These are phyloP conservation scores for Cyberlindnera petersonii DNA, from an alignment of 805 yeast species.

Conservation along the genomic window DNA sequence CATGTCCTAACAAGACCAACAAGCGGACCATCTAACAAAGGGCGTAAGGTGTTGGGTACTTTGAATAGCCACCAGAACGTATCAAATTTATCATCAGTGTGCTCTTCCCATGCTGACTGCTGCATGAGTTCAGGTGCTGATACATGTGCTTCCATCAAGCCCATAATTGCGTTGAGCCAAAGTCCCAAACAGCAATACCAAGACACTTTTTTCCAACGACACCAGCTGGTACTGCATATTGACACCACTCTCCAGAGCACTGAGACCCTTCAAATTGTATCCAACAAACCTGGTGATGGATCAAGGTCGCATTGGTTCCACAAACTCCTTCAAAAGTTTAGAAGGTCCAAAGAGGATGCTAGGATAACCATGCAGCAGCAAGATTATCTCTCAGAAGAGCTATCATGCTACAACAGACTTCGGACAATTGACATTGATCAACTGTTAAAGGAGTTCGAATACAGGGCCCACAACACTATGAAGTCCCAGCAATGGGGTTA, in stretches of 20 bases:
- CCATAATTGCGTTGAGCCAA: not conserved
- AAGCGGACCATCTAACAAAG: not conserved
- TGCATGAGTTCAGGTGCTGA: not conserved
- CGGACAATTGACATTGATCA: conserved; percentile 8
- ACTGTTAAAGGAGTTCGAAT: conserved; percentile 1
- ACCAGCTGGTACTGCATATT: conserved; percentile 2
- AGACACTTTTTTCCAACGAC: conserved; percentile 1
- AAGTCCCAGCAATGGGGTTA: conserved; percentile 1
- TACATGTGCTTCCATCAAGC: conserved; percentile 3
- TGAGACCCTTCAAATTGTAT: not conserved
- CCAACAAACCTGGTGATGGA: too few species aligned
- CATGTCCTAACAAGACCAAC: conserved; percentile 1
- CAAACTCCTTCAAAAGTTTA: conserved; percentile 6
- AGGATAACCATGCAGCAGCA: not conserved
- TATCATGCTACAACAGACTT: conserved; percentile 8
- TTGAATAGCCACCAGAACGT: conserved; percentile 1
- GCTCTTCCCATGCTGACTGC: not conserved
- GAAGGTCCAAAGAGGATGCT: not conserved
- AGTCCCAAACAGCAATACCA: conserved; percentile 1
- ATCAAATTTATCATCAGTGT: conserved; percentile 2
- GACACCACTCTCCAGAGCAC: conserved; percentile 6
- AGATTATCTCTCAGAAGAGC: not conserved
- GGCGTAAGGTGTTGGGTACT: conserved; percentile 1
- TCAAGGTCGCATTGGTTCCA: conserved; percentile 11
- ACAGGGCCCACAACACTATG: not conserved